Evolutionary conservation across 2,329 filamentous ascomycete species (phyloP), one percentile per base, ranked within the genome.

Genomic region (Botryosphaeria dothidea): DNA sequence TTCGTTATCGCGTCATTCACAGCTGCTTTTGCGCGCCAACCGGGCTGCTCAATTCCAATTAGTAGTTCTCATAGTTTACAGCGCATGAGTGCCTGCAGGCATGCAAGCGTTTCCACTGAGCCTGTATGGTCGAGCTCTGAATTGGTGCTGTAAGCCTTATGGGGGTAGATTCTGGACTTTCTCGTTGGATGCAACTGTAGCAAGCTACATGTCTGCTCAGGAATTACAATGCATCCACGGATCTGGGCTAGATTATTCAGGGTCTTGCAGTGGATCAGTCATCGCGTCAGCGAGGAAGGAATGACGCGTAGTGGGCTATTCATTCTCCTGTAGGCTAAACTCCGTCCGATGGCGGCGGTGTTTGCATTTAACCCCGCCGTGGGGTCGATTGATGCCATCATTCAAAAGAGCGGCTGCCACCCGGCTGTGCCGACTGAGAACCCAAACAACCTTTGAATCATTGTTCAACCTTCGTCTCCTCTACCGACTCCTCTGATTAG

Each of bases 301-400:
- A 41, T 56, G 31, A 41, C 23, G 52, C 54, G 25, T 13, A 31
- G 17, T 23, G 49, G n/a, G 21, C 2, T 13, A 41, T 21, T 21
- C 36, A 29, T 27, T 8, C 23, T 29, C 17, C 1, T 43, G 7
- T 15, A 29, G 54, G 54, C 56, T 60, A 60, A 58, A 60, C 3
- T 60, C 56, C 56, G 56, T 34, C 41, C 38, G 27, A 45, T 43
- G 23, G 34, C 61, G 36, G 61, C 49, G 48, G 46, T 45, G 25
- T 43, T 45, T 46, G 34, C 7, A 17, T 17, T 38, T 48, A 64
- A 57, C 62, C 62, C 62, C 62, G 51, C 62, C 41, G 48, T 64
- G 51, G 49, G 62, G 61, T 52, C 23, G n/a, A 51, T 29, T 29
- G 31, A 63, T 52, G 60, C 21, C 23, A 31, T 56, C 49, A 57